Evolutionary conservation across 306 rosid genomes (phyloP), one percentile per base, ranked within the genome.

Genomic region (Abrus pulchellus): DNA sequence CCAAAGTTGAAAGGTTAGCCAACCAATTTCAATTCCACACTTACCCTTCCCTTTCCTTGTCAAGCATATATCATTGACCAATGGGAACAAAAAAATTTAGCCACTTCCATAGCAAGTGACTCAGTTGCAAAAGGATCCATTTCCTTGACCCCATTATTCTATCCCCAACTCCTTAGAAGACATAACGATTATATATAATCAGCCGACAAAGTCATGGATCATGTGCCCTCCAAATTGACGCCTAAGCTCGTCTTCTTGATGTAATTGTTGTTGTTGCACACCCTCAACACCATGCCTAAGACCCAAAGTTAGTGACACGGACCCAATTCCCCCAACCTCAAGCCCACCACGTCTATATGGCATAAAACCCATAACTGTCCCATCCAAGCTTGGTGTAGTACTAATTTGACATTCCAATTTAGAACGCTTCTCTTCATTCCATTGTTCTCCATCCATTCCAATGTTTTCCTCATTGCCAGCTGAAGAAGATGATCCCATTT

Each of bases 221-320:
- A 89, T 85, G 12, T 89, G 89, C 6, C 90, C 87, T 83, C 89
- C 97, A 71, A 80, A 85, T 3, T 86, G 91, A 32, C 73, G 85
- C 72, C 92, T 75, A 56, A 87, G 84, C 72, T 89, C 90, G 72
- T 79, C 85, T 44, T 93, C 88, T 5, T 89, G 89, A 32, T 80
- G 83, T 6, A 72, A 13, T 28, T 84, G 73, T 2, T 74, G 90
- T 34, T 89, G 89, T n/a, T 87, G 94, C 0, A 60, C 83, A 57
- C 70, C 88, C 71, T 89, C 97, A 27, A 85, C 94, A 5, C 88
- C 90, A 11, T 89, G 97, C 68, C 91, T 87, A 5, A 92, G 89
- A 14, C 91, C 98, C 83, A 94, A 72, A 2, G 97, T 95, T 10
- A 95, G 80, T 6, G 99, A 90, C 72, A 90, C 97, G 0, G 94